These are phyloP conservation scores for Vigna hirtella DNA, from an alignment of 306 rosid species.

Conservation along the genomic window DNA sequence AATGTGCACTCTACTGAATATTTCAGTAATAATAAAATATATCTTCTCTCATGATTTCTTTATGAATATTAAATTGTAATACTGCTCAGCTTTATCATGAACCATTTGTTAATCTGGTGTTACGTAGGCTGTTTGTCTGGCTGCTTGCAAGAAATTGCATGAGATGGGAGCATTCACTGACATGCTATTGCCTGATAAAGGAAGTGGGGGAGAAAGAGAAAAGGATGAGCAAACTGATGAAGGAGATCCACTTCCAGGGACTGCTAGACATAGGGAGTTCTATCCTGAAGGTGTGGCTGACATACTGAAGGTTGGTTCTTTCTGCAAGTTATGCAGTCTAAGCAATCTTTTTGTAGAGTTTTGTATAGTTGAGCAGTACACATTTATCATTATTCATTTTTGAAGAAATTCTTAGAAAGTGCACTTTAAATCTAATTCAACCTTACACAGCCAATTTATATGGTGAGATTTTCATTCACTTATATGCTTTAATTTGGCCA, in stretches of 20 bases:
- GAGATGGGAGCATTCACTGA: constrained; percentile 99
- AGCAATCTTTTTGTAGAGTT: constrained; percentile 35
- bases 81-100: constrained; percentile 37
- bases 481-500: too few relatives aligned
- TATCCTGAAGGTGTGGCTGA: constrained; percentile 99
- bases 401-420: too few relatives aligned
- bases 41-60: too few relatives aligned
- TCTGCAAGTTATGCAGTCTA: constrained; percentile 40
- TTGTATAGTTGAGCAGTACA: constrained; percentile 25
- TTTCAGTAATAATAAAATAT: too few relatives aligned
- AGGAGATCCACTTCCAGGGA: constrained; percentile 98
- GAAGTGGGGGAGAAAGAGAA: constrained; percentile 96
- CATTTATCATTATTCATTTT: neutral
- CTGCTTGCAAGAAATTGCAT: constrained; percentile 98
- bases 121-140: constrained; percentile 95
- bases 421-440: too few relatives aligned
- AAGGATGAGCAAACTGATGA: constrained; percentile 83
- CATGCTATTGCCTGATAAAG: constrained; percentile 99
- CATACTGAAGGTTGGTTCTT: constrained; percentile 77
- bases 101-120: constrained; percentile 38
- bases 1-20: too few relatives aligned
- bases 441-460: too few relatives aligned
- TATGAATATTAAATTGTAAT: too few relatives aligned
- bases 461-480: too few relatives aligned
- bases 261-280: constrained; percentile 99